Conservation (phyloP, 441 rosid genomes). For the Omphalea diandra region DNA sequence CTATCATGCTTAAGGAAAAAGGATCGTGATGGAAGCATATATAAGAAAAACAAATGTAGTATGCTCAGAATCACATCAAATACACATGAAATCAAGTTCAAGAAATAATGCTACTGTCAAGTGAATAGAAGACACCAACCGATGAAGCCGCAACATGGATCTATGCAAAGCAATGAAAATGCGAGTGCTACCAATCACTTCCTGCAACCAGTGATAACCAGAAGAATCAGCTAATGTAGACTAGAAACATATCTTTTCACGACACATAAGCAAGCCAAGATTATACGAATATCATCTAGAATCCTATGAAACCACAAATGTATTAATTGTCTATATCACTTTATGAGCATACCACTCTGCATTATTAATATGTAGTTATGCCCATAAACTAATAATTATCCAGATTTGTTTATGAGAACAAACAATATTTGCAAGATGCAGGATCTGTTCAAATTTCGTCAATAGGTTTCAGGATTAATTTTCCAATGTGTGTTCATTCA, state of each 20-base stretch:
- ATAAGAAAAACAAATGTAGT: neutral
- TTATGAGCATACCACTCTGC: neutral
- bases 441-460: no score
- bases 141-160: conserved; percentile 75
- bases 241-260: neutral
- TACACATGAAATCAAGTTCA: neutral
- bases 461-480: no score
- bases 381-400: neutral
- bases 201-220: conserved; percentile 51
- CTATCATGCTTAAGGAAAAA: neutral
- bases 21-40: neutral
- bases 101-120: neutral
- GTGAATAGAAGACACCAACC: conserved; percentile 48
- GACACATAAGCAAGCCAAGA: neutral
- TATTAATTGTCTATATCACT: neutral
- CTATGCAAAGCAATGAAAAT: conserved; percentile 76
- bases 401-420: neutral
- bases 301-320: neutral
- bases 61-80: neutral
- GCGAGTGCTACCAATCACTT: conserved; percentile 83
- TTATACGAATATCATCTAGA: neutral
- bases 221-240: conserved; percentile 8
- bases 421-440: no score
- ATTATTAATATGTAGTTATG: neutral
- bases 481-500: no score